Evolutionary conservation across 1,139 yeast species (phyloP), one percentile per base, ranked within the genome.

Genomic region (Nakaseomyces kungkrabaensis): DNA sequence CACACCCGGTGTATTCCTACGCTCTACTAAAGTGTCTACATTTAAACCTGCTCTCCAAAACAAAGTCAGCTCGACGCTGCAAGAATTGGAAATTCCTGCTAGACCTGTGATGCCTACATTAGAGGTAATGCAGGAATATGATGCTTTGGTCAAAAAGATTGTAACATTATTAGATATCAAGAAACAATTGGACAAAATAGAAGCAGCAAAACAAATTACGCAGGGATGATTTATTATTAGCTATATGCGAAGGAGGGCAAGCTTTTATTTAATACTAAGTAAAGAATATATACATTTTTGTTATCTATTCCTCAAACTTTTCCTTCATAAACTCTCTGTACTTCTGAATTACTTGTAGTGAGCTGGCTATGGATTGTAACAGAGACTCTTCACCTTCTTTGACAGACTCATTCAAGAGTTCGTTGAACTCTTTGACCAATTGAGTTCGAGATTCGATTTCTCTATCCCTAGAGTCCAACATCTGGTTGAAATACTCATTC

Each of bases 31-130:
- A 60, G 68, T 81, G 27, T 71, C 81, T 4, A 70, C 81, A 1
- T 78, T 76, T 59, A 82, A 82, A 57, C 85, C 85, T 10, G 75
- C 92, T 0, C 79, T 87, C 5, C 89, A 90, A 60, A 78, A 84
- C 47, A 87, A 88, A 55, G 87, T 90, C 7, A 74, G 76, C 50
- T 76, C 79, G n/a, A 75, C 82, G 4, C 69, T 92, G 53, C 85
- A 82, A 52, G 98, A 92, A 62, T 70, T 92, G 55, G 92, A 83
- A 13, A 70, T 92, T 26, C 82, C 95, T 59, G 59, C 71, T 32
- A 81, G 85, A 55, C 97, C 98, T 0, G 81, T 82, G 0, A 84
- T 94, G 85, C 95, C 96, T 3, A 87, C 98, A 0, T 79, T 85
- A 43, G 80, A 76, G 52, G 89, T 94, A 1, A 79, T 88, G 69